Base-by-base conservation (phyloP, 106 monocot species). In the Dioscorea alata region DNA sequence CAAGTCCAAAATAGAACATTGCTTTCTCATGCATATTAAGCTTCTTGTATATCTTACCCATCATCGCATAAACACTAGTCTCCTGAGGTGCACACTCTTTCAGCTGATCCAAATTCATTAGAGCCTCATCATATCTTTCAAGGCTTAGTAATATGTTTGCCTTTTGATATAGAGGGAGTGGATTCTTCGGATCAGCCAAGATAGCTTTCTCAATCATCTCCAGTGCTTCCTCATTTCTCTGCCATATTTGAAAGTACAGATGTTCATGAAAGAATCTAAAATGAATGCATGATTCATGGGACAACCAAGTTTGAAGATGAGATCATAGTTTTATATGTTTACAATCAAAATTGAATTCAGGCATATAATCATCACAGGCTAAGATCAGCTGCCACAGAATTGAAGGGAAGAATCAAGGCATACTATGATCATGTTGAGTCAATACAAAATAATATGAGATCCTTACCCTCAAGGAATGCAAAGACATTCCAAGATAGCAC, bases 401-500 rank as follows among this genome's bases (percentile, higher is more conserved):
- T 42, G 42, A 42, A 42, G 42, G 42, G 10, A 3, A 42, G 42
- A 42, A 42, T 42, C 28, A 28, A 28, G 28, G 28, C 28, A 28
- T 28, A 28, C 1, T 28, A 28, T 28, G 28, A 28, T 28, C 28
- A 28, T 3, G 28, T 28, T 28, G 28, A 28, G 28, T 28, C 0
- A 5, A 5, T 42, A 42, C 10, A 42, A 42, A 1, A 42, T 42
- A 42, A 6, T 6, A 42, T 6, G 42, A 42, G 42, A 42, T 23
- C 12, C 50, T 62, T 28, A 86, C 97, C 97, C 90, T 99, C 60
- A 99, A 64, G 17, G 86, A 49, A 71, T 99, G 89, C 63, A 99
- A 73, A 48, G 90, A 67, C 93, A 92, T 93, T 64, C 99, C 90
- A n/a, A 99, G 83, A 74, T 99, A 93, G 74, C 93, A 99, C 85